Evolutionary conservation across 2,329 filamentous ascomycete genomes (phyloP).

Genomic region (Aspergillus tanneri): DNA sequence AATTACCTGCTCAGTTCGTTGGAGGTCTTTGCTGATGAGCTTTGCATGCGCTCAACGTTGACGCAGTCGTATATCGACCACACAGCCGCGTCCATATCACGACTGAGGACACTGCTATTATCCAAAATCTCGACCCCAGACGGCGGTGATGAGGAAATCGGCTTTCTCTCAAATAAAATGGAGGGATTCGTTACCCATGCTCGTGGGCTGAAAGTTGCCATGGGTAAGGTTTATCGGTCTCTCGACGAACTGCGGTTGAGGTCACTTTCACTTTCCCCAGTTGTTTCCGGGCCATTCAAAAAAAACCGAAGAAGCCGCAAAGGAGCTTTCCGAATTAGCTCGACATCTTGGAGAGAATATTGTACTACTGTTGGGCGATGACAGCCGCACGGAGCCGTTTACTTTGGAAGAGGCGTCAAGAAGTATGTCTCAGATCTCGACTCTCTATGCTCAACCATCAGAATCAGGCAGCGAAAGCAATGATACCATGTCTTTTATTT

Average conservation of each 20-base stretch:
- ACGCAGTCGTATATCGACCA: slow-evolving; percentile 82
- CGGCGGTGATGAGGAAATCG: slow-evolving; percentile 68
- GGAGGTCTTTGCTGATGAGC: slow-evolving; percentile 72
- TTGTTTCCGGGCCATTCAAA: slow-evolving; percentile 68
- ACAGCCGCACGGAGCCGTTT: slow-evolving; percentile 67
- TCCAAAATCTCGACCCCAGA: slow-evolving; percentile 57
- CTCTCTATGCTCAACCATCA: slow-evolving; percentile 26
- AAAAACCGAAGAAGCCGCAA: slow-evolving; percentile 64
- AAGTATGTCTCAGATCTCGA: slow-evolving; percentile 49
- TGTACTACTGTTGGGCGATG: slow-evolving; percentile 66
- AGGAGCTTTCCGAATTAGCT: slow-evolving; percentile 65
- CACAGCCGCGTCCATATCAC: slow-evolving; percentile 65
- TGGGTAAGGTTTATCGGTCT: slow-evolving; percentile 73
- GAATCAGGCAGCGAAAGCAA: slow-evolving; percentile 29
- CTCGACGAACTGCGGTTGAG: slow-evolving; percentile 74
- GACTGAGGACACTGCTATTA: slow-evolving; percentile 66
- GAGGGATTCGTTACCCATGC: slow-evolving; percentile 73
- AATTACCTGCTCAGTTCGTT: slow-evolving; percentile 71
- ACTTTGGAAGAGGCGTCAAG: slow-evolving; percentile 65
- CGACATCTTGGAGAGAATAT: slow-evolving; percentile 67
- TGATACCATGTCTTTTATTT: slow-evolving; percentile 69
- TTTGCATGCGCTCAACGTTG: slow-evolving; percentile 72
- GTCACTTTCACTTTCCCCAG: slow-evolving; percentile 69
- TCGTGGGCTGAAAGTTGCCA: slow-evolving; percentile 78
- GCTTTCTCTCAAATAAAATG: slow-evolving; percentile 67